phyloP scores from a whole-genome alignment of 139 green algal species.

The Mychonastes homosphaera region DNA sequence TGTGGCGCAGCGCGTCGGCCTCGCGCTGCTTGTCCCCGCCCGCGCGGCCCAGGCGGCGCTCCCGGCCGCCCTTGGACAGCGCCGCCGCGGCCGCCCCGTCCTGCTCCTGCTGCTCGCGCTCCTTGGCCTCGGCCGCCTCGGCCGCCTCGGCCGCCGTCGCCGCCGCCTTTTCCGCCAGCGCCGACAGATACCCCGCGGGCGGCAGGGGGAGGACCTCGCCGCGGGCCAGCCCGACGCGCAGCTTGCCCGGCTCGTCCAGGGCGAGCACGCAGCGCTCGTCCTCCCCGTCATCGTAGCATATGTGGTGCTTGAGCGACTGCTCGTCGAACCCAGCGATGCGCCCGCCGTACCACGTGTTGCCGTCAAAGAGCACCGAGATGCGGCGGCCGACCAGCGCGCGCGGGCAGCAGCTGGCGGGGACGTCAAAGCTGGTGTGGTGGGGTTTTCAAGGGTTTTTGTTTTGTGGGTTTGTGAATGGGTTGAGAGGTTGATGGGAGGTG shows the following conservation, averaged over 20 bases:
- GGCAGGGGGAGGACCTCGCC: neutral
- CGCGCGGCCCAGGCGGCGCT: neutral
- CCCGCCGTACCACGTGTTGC: conserved; percentile 52
- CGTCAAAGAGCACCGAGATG: conserved; percentile 41
- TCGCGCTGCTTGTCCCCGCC: neutral
- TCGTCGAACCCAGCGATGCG: conserved; percentile 16
- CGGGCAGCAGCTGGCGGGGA: too few species aligned
- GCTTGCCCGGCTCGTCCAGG: neutral
- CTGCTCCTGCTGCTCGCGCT: neutral
- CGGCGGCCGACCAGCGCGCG: conserved; percentile 27
- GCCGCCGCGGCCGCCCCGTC: neutral
- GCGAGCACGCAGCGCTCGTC: conserved; percentile 5
- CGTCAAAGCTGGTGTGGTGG: too few species aligned
- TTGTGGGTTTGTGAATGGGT: too few species aligned
- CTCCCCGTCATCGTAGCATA: conserved; percentile 15
- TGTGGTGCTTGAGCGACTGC: conserved; percentile 28
- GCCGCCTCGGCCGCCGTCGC: neutral
- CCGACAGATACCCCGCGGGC: neutral
- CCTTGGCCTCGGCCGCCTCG: conserved; percentile 3
- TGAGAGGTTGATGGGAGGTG: too few species aligned
- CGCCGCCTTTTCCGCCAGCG: conserved; percentile 1
- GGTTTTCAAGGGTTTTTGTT: too few species aligned
- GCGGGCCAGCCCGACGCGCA: neutral
- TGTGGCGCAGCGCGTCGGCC: neutral
- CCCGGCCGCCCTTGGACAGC: neutral